Conservation (phyloP, 768 basidiomycete genomes). For the Pisolithus marmoratus region DNA sequence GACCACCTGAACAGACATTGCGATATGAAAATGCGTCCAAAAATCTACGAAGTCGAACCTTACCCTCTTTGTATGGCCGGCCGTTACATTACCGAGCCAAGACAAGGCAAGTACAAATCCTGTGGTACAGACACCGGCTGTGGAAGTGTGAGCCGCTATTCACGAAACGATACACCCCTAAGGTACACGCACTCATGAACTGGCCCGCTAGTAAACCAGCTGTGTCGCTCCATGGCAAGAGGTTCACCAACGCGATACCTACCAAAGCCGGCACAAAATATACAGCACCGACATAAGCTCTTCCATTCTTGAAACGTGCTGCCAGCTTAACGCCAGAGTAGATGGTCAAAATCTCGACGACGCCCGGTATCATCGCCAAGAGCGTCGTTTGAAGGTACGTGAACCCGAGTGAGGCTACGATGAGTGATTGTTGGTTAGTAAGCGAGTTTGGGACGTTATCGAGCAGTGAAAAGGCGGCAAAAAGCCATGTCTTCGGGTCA, state of each 20-base stretch:
- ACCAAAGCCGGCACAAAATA: slow-evolving; percentile 64
- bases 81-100: slow-evolving; percentile 61
- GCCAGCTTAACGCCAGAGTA: slow-evolving; percentile 58
- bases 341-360: slow-evolving; percentile 65
- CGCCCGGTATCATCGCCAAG: slow-evolving; percentile 59
- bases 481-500: slow-evolving; percentile 75
- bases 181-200: slow-evolving; percentile 35
- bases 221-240: slow-evolving; percentile 60
- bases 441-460: slow-evolving; percentile 62
- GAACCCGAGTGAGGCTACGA: slow-evolving; percentile 64
- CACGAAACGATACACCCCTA: slow-evolving; percentile 25
- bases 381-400: slow-evolving; percentile 60
- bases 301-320: slow-evolving; percentile 48
- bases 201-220: slow-evolving; percentile 54
- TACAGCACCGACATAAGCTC: slow-evolving; percentile 56
- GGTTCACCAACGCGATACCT: slow-evolving; percentile 56
- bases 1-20: slow-evolving; percentile 13
- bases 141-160: slow-evolving; percentile 8
- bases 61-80: slow-evolving; percentile 69
- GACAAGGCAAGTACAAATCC: slow-evolving; percentile 57
- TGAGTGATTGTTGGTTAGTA: slow-evolving; percentile 61
- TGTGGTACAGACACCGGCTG: slow-evolving; percentile 43
- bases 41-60: slow-evolving; percentile 27
- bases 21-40: background rate
- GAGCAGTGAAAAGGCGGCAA: slow-evolving; percentile 60